phyloP scores from a whole-genome alignment of 2,329 filamentous ascomycete species.

The Colletotrichum godetiae region DNA sequence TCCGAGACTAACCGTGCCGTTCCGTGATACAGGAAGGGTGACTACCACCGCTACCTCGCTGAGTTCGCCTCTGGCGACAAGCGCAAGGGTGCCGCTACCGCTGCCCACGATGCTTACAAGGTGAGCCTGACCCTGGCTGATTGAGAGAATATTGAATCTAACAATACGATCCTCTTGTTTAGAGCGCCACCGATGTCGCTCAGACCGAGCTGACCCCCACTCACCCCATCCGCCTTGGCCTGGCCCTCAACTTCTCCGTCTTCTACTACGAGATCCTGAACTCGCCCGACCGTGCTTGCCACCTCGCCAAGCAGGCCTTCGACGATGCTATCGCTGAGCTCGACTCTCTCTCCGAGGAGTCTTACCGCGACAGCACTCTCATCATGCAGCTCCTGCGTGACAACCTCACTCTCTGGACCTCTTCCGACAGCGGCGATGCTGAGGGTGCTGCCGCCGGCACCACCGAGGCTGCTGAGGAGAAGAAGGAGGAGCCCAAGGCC shows the following conservation, averaged over 20 bases:
- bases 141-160: neutral
- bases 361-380: slow-evolving; percentile 97
- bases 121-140: slow-evolving; percentile 58
- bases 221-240: slow-evolving; percentile 96
- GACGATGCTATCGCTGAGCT: slow-evolving; percentile 99
- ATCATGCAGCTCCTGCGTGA: slow-evolving; percentile 99
- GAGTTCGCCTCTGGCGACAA: slow-evolving; percentile 95
- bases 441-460: slow-evolving; percentile 72
- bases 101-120: slow-evolving; percentile 97
- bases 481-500: slow-evolving; percentile 65
- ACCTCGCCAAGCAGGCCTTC: slow-evolving; percentile 98
- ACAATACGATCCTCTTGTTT: slow-evolving; percentile 31
- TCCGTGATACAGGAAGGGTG: slow-evolving; percentile 80
- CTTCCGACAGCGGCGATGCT: slow-evolving; percentile 85
- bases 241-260: slow-evolving; percentile 98
- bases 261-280: slow-evolving; percentile 99
- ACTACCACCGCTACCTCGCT: slow-evolving; percentile 95
- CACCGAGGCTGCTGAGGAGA: slow-evolving; percentile 71
- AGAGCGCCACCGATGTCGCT: slow-evolving; percentile 98
- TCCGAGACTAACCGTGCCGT: slow-evolving; percentile 28
- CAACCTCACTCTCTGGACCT: slow-evolving; percentile 98
- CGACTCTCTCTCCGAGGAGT: slow-evolving; percentile 96
- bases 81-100: slow-evolving; percentile 87
- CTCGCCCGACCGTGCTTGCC: slow-evolving; percentile 96
- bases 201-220: slow-evolving; percentile 98